Base-by-base conservation (phyloP, 176 grass and related monocot species). In the Alloteropsis semialata region DNA sequence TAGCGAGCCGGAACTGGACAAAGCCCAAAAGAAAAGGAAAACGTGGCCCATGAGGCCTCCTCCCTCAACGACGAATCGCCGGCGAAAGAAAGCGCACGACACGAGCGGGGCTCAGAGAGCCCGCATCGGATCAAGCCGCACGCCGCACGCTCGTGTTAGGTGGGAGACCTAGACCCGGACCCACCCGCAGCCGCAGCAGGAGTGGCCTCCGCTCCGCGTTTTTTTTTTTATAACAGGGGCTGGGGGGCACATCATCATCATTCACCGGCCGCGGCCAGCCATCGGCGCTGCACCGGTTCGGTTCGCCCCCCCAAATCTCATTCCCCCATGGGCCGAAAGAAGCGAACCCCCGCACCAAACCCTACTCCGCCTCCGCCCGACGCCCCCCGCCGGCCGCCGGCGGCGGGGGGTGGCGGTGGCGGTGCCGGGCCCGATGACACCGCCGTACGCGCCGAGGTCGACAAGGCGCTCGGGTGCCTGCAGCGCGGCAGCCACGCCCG, bases 311-410 rank as follows among this genome's bases (percentile, higher is more conserved):
- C 78, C 81, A 55, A 66, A 84, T 78, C 92, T 51, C 83, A 77
- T 85, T 64, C 46, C 77, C 75, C 85, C 34, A 97, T 97, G 94
- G 94, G 94, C 37, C 64, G 82, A 24, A 94, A 90, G 77, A 94
- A 92, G 90, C 90, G 94, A 86, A 92, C 80, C 80, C 87, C 78
- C 83, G 70, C 48, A 48, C 80, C 83, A 88, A 94, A 94, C 94
- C 86, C 89, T 91, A 91, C 84, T 39, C 87, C 79, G 38, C 62
- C 82, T 5, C 28, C 63, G 41, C 18, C 85, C 78, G 79, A 53
- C 85, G 70, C 44, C 30, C 50, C 54, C 41, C n/a, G 34, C 68
- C 57, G 81, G 69, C 69, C 30, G 67, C 28, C 77, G 17, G 41
- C 79, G 30, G 32, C 56, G 21, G 84, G 49, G 58, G 64, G 14